Conservation (phyloP, 2,329 filamentous ascomycete genomes). For the Talaromyces albobiverticillius region DNA sequence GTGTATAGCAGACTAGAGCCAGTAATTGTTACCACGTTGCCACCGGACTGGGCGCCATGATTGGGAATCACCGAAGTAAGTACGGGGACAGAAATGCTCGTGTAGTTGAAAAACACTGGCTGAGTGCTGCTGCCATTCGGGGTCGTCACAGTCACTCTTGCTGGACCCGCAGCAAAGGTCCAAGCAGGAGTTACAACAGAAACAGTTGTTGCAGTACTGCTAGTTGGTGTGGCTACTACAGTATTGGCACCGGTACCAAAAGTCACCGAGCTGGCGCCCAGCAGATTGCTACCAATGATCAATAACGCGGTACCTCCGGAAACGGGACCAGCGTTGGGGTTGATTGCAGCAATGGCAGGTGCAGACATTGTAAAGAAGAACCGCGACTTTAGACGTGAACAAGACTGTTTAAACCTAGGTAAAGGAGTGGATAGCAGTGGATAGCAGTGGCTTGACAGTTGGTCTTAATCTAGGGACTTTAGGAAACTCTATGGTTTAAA, state of each 20-base stretch:
- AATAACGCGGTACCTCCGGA: conserved; percentile 2
- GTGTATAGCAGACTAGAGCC: neutral
- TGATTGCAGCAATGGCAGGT: conserved; percentile 1
- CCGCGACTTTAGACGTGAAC: neutral
- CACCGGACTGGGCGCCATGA: neutral
- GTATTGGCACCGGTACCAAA: neutral
- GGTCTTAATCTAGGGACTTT: neutral
- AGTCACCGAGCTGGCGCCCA: neutral
- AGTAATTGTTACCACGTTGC: conserved; percentile 4
- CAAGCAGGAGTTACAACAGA: conserved; percentile 3
- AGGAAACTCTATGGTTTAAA: conserved; percentile 1
- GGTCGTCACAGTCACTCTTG: conserved; percentile 1
- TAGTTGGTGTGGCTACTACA: neutral
- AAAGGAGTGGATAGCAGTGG: neutral
- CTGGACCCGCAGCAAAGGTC: neutral
- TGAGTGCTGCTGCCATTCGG: neutral
- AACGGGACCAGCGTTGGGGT: neutral
- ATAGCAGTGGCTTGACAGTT: neutral
- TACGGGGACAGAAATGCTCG: neutral
- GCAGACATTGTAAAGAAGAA: neutral
- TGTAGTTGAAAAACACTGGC: conserved; percentile 2
- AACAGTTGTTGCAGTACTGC: conserved; percentile 1
- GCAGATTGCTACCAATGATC: conserved; percentile 2
- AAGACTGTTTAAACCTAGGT: neutral
- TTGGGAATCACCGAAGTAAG: neutral